These are phyloP conservation scores for Setomelanomma holmii DNA, from an alignment of 2,329 filamentous ascomycete genomes.

Conservation along the genomic window DNA sequence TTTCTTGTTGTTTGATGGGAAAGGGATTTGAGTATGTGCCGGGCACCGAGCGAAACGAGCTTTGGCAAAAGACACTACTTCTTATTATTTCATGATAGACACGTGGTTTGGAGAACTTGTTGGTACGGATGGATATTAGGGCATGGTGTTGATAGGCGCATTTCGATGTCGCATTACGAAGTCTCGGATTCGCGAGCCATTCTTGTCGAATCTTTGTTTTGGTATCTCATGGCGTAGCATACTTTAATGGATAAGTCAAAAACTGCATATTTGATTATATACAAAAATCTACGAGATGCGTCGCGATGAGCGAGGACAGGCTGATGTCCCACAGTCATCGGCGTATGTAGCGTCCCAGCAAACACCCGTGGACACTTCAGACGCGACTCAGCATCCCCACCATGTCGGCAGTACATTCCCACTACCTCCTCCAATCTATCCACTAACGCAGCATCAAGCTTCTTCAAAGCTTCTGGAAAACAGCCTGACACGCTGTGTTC, in stretches of 20 bases:
- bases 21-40: slow-evolving; percentile 1
- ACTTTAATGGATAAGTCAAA: no score
- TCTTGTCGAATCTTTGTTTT: not conserved
- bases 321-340: not conserved
- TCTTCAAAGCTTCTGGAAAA: not conserved
- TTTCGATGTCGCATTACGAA: not conserved
- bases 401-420: no score
- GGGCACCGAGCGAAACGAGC: no score
- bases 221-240: not conserved
- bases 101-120: slow-evolving; percentile 1
- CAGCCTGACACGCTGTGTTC: not conserved
- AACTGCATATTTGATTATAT: not conserved
- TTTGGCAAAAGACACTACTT: no score
- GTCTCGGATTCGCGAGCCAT: not conserved
- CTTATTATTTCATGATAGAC: slow-evolving; percentile 3
- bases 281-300: not conserved
- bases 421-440: not conserved
- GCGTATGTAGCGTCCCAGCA: no score
- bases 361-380: not conserved
- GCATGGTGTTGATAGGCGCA: not conserved
- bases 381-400: not conserved
- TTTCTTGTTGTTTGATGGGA: not conserved
- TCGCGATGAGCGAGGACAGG: not conserved
- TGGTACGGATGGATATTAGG: not conserved
- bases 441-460: not conserved